These are phyloP conservation scores for Saturnispora gosingensis DNA, from an alignment of 805 yeast genomes.

Conservation along the genomic window DNA sequence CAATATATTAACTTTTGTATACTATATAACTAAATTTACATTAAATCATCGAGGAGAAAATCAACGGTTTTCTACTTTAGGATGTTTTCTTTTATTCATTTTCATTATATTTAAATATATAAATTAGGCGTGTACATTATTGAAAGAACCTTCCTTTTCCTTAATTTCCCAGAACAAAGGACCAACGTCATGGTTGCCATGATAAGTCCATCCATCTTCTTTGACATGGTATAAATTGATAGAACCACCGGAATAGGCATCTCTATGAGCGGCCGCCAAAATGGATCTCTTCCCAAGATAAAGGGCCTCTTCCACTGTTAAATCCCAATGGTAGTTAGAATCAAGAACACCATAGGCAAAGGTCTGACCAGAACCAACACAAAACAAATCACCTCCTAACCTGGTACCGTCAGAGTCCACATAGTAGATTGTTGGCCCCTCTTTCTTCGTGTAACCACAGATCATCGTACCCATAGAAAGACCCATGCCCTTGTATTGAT, in stretches of 20 bases:
- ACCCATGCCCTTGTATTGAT: conserved; percentile 96
- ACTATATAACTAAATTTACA: not conserved
- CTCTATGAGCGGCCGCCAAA: conserved; percentile 97
- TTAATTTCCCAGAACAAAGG: conserved; percentile 86
- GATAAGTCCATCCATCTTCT: conserved; percentile 90
- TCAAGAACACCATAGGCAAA: conserved; percentile 98
- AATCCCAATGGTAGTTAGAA: conserved; percentile 85
- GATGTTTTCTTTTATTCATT: not conserved
- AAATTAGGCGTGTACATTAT: conserved; percentile 52
- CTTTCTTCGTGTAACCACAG: conserved; percentile 92
- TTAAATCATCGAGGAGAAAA: not conserved
- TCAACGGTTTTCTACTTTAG: not conserved
- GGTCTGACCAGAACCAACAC: conserved; percentile 99
- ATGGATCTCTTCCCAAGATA: conserved; percentile 92
- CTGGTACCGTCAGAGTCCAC: conserved; percentile 97
- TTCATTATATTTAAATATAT: not conserved
- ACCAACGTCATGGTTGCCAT: conserved; percentile 92
- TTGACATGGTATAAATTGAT: conserved; percentile 88
- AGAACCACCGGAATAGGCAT: conserved; percentile 96
- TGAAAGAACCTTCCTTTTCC: conserved; percentile 80
- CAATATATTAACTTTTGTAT: not conserved
- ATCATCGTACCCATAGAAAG: conserved; percentile 98
- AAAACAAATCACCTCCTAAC: conserved; percentile 85
- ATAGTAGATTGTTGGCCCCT: conserved; percentile 91
- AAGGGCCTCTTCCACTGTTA: conserved; percentile 86